Base-by-base conservation (phyloP, 306 rosid genomes). In the Albizia julibrissin region DNA sequence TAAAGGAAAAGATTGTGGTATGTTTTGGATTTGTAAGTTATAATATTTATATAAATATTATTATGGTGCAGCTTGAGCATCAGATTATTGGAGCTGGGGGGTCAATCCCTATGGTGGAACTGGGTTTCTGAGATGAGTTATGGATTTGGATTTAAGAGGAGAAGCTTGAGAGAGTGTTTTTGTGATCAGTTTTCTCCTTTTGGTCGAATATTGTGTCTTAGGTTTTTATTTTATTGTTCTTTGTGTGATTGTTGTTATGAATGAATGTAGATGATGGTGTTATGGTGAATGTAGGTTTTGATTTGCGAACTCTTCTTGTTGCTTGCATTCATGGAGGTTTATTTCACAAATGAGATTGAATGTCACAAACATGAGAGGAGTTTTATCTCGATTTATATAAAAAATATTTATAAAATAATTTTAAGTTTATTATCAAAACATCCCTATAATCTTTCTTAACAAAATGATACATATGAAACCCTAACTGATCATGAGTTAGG, bases 21-120 rank as follows among this genome's bases (percentile, higher is more conserved):
- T 34, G 37, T 74, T 82, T 9, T 14, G 54, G 47, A 74, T 54
- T 68, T 62, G 47, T 44, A 14, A n/a, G 10, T 77, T 31, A 64
- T 69, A 21, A 8, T 33, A 0, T 34, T 42, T 62, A 1, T 62
- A 13, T 58, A 13, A 22, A 4, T 50, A 4, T 47, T 47, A 12
- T 21, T 56, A 8, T 78, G 52, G 76, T 95, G 87, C 93, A 95
- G 99, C 88, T 93, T 78, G 98, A 95, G 89, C 94, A 90, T 73
- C 98, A 92, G 84, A 93, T 95, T 83, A 85, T 92, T 78, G 90
- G 90, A 75, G 99, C 98, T 76, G 99, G 99, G 31, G 99, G 99
- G 76, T 88, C 98, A 77, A 88, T 95, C 78, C 98, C 98, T 26
- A 76, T 80, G 82, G 42, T 78, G 76, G 94, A 93, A 79, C 78